phyloP scores from a whole-genome alignment of 2,329 filamentous ascomycete genomes.

The Elsinoe fawcettii region DNA sequence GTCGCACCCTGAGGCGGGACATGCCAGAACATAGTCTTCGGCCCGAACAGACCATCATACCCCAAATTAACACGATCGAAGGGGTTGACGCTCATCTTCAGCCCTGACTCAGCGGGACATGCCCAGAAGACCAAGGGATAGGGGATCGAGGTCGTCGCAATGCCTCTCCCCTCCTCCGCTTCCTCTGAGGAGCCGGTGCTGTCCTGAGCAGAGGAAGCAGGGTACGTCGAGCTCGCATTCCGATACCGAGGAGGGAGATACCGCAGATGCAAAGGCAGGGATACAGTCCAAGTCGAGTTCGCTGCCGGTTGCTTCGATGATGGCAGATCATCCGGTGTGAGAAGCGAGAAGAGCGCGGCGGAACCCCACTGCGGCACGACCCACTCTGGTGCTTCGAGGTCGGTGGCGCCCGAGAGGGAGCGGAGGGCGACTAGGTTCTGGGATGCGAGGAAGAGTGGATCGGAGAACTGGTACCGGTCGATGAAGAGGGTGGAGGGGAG shows the following conservation, averaged over 20 bases:
- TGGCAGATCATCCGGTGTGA: constrained; percentile 38
- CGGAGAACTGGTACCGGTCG: constrained; percentile 77
- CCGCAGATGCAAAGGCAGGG: constrained; percentile 76
- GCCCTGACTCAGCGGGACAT: constrained; percentile 59
- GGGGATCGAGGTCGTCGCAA: constrained; percentile 50
- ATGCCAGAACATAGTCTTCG: constrained; percentile 77
- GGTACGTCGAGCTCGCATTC: constrained; percentile 38
- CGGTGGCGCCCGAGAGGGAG: constrained; percentile 66
- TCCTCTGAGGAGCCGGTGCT: neutral
- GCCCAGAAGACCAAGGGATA: constrained; percentile 89
- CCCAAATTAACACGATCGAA: constrained; percentile 82
- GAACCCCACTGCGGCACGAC: constrained; percentile 71
- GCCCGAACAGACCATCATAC: constrained; percentile 72
- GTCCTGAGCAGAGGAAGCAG: constrained; percentile 24
- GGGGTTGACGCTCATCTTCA: constrained; percentile 66
- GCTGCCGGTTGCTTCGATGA: neutral
- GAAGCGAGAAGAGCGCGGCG: constrained; percentile 65
- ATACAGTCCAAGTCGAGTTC: constrained; percentile 48
- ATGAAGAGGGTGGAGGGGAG: constrained; percentile 75
- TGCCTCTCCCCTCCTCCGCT: constrained; percentile 18
- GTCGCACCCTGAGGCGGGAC: constrained; percentile 28
- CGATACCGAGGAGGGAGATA: constrained; percentile 57
- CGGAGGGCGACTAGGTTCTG: constrained; percentile 67
- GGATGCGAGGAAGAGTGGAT: constrained; percentile 67
- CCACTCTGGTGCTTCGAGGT: constrained; percentile 87